Percentiles rank a stretch among this genome's conserved stretches.
Evolutionary conservation across 2,329 filamentous ascomycete species (phyloP).

Genomic region (Penicillium sp.): DNA sequence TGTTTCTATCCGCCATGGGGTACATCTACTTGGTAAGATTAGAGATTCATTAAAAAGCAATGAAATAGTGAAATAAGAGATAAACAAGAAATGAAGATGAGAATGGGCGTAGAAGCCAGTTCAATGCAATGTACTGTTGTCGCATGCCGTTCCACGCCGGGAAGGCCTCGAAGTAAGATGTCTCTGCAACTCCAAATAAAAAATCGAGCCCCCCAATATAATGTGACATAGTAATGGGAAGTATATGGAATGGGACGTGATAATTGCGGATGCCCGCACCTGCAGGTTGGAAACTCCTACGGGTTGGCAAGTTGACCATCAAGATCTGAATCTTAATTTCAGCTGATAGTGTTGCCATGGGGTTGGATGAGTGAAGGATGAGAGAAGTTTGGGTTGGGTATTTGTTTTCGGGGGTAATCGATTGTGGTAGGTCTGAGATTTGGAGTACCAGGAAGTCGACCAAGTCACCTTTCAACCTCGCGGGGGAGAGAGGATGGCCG

Average conservation of each 20-base stretch:
- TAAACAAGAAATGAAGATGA: not conserved
- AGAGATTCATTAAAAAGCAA: not conserved
- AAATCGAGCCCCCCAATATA: not conserved
- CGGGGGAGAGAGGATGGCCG: not conserved
- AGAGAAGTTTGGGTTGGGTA: not conserved
- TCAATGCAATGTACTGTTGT: slow-evolving; percentile 17
- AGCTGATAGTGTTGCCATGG: slow-evolving; percentile 2
- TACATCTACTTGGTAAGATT: not conserved
- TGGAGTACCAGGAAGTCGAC: not conserved
- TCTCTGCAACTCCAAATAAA: slow-evolving; percentile 13
- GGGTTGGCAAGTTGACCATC: slow-evolving; percentile 2
- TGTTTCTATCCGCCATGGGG: not conserved
- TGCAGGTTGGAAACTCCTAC: not conserved
- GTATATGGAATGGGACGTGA: not conserved
- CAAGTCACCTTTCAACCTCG: not conserved
- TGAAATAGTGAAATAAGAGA: not conserved
- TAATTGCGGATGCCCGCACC: not conserved
- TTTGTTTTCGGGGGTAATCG: not conserved
- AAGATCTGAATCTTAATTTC: slow-evolving; percentile 4
- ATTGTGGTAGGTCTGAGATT: not conserved
- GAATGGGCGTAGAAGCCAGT: slow-evolving; percentile 1
- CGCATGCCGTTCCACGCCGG: slow-evolving; percentile 11
- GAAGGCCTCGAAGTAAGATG: slow-evolving; percentile 1
- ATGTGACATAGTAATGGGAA: slow-evolving; percentile 11
- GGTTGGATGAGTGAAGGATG: not conserved